phyloP scores from a whole-genome alignment of 2,329 filamentous ascomycete genomes.

The Clonostachys rosea region DNA sequence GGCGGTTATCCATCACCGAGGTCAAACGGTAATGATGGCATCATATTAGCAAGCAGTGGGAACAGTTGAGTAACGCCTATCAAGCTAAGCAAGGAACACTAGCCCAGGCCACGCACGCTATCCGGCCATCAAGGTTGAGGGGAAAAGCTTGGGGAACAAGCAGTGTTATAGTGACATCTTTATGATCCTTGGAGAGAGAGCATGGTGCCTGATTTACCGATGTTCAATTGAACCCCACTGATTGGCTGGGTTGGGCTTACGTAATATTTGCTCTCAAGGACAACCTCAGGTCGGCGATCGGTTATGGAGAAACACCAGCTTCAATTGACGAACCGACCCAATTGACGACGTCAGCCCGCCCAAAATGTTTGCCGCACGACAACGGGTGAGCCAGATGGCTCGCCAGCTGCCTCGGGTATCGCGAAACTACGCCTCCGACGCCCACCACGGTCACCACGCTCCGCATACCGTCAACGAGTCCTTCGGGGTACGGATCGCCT shows the following conservation, averaged over 20 bases:
- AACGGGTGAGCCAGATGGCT: conserved; percentile 31
- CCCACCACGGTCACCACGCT: conserved; percentile 44
- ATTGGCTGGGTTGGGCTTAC: not conserved
- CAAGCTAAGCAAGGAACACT: too few relatives aligned
- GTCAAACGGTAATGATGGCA: too few relatives aligned
- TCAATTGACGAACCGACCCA: not conserved
- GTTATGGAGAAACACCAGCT: too few relatives aligned
- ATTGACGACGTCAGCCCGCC: conserved; percentile 22
- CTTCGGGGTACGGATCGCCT: conserved; percentile 45
- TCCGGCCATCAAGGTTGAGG: too few relatives aligned
- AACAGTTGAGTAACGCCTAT: too few relatives aligned
- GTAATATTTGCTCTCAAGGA: not conserved
- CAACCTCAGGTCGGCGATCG: not conserved
- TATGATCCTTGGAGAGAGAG: too few relatives aligned
- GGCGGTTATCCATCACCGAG: too few relatives aligned
- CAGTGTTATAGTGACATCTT: too few relatives aligned
- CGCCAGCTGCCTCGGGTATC: conserved; percentile 29
- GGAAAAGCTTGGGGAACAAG: too few relatives aligned
- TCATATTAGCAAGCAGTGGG: too few relatives aligned
- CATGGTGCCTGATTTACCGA: too few relatives aligned
- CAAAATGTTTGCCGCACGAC: conserved; percentile 38
- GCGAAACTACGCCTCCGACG: conserved; percentile 50
- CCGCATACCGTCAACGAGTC: conserved; percentile 45
- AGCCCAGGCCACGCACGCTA: too few relatives aligned
- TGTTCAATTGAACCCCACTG: not conserved